phyloP scores from a whole-genome alignment of 345 rosid species.

The Trapa incisa region DNA sequence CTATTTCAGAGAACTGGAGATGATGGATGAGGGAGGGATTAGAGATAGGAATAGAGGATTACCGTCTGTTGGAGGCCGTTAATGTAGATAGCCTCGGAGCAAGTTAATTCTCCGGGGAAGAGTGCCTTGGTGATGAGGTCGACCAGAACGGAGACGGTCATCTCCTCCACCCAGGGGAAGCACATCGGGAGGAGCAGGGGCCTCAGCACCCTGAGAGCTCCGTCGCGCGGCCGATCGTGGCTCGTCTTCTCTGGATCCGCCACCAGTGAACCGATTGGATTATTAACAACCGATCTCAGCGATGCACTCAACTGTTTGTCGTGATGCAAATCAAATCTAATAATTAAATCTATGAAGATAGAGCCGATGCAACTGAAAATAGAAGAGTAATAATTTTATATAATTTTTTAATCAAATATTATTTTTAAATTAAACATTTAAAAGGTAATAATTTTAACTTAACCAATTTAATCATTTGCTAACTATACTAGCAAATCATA shows the following conservation, averaged over 20 bases:
- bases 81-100: conserved; percentile 39
- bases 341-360: background rate
- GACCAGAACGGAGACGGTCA: conserved; percentile 54
- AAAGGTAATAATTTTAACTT: too few relatives aligned
- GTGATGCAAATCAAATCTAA: background rate
- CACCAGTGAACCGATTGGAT: background rate
- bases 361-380: background rate
- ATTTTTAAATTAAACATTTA: background rate
- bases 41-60: too few relatives aligned
- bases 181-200: conserved; percentile 36
- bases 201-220: conserved; percentile 25
- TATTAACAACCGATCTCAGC: background rate
- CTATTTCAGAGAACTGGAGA: background rate
- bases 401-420: too few relatives aligned
- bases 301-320: background rate
- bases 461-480: too few relatives aligned
- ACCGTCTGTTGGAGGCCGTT: conserved; percentile 50
- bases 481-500: too few relatives aligned
- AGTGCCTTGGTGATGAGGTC: conserved; percentile 37
- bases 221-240: background rate
- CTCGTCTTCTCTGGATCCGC: background rate
- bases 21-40: background rate
- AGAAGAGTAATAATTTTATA: background rate
- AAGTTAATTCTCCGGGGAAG: conserved; percentile 34
- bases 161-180: conserved; percentile 43